Evolutionary conservation across 1,284 basidiomycete genomes (phyloP).

Genomic region (Vanrija sp.): DNA sequence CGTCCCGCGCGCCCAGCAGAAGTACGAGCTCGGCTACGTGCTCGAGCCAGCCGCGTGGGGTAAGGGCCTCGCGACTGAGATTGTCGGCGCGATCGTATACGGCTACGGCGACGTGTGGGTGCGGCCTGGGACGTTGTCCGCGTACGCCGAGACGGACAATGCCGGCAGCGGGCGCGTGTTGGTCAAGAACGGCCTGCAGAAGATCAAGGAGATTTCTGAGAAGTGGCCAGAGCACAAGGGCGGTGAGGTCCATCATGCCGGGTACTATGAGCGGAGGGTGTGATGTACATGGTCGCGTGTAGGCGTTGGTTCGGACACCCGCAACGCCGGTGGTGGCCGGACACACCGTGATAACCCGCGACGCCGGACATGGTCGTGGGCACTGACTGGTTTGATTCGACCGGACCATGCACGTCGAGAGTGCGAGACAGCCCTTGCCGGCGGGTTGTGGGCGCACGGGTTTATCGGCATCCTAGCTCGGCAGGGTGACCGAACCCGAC

Average conservation of each 20-base stretch:
- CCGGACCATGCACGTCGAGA: no score
- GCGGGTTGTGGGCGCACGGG: not conserved
- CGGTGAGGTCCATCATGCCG: conserved; percentile 12
- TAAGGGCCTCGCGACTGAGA: conserved; percentile 13
- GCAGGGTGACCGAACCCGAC: no score
- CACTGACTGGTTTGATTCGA: no score
- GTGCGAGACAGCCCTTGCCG: not conserved
- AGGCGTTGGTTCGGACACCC: not conserved
- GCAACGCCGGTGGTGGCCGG: not conserved
- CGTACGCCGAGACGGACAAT: conserved; percentile 16
- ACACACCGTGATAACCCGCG: not conserved
- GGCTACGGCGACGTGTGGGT: conserved; percentile 10
- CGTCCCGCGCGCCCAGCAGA: not conserved
- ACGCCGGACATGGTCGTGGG: not conserved
- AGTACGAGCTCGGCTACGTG: conserved; percentile 20
- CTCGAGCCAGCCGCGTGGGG: conserved; percentile 13
- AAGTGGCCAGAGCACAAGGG: conserved; percentile 27
- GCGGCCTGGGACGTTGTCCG: conserved; percentile 5
- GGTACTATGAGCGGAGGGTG: conserved; percentile 8
- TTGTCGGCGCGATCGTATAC: conserved; percentile 6
- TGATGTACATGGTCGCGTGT: no score
- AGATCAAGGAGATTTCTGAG: conserved; percentile 1
- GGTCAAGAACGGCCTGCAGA: conserved; percentile 14
- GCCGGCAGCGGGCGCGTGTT: conserved; percentile 5
- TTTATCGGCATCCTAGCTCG: not conserved